Conservation (phyloP, 495 filamentous ascomycete genomes). For the Daldinia childiae region DNA sequence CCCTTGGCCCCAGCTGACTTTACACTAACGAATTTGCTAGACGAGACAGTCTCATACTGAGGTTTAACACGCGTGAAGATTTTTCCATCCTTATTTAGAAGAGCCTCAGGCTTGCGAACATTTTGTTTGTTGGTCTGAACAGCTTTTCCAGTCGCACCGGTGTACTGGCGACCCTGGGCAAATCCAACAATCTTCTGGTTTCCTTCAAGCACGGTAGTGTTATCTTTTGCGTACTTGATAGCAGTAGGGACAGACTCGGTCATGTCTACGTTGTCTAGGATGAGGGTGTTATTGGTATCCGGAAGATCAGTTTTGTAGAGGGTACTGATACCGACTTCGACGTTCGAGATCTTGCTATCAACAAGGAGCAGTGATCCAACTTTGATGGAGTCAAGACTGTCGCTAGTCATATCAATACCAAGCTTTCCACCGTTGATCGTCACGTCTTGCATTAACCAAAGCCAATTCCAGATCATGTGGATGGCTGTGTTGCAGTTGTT, state of each 20-base stretch:
- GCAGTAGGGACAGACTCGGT: conserved; percentile 58
- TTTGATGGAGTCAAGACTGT: conserved; percentile 65
- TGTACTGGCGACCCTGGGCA: conserved; percentile 78
- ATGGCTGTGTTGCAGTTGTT: conserved; percentile 89
- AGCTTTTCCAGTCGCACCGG: conserved; percentile 50
- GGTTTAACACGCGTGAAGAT: conserved; percentile 76
- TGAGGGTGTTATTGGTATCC: conserved; percentile 76
- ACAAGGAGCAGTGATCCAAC: conserved; percentile 84
- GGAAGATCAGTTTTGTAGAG: conserved; percentile 71
- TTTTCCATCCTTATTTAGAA: conserved; percentile 63
- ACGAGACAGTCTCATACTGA: conserved; percentile 72
- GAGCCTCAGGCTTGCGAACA: conserved; percentile 64
- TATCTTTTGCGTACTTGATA: conserved; percentile 65
- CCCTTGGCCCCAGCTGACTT: conserved; percentile 81
- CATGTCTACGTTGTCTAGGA: conserved; percentile 90
- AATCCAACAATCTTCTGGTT: conserved; percentile 75
- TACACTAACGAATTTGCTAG: conserved; percentile 74
- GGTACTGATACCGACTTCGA: conserved; percentile 76
- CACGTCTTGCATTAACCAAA: conserved; percentile 85
- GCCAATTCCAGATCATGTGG: conserved; percentile 96
- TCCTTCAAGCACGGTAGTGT: conserved; percentile 71
- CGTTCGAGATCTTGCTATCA: conserved; percentile 80
- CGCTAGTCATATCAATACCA: conserved; percentile 83
- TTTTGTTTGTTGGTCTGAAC: conserved; percentile 62
- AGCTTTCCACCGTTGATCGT: conserved; percentile 81